phyloP scores from a whole-genome alignment of 306 rosid species.

The Dryas octopetala region DNA sequence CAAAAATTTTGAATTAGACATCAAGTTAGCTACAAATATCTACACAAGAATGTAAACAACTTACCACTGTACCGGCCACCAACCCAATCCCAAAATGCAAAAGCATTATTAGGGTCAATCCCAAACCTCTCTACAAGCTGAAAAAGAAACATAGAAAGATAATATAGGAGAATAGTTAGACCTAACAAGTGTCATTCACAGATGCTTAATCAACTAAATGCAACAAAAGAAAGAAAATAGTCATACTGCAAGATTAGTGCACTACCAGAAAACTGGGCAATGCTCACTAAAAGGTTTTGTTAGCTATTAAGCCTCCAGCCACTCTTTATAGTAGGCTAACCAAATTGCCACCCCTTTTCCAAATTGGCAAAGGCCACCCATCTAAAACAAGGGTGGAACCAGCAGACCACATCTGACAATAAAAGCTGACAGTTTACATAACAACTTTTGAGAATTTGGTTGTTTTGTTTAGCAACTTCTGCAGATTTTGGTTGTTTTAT shows the following conservation, averaged over 20 bases:
- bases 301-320: too few species aligned
- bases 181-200: background rate
- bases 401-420: too few species aligned
- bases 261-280: too few species aligned
- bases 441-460: too few species aligned
- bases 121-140: conserved; percentile 98
- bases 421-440: too few species aligned
- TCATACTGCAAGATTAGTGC: conserved; percentile 80
- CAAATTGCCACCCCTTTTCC: too few species aligned
- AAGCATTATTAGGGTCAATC: conserved; percentile 93
- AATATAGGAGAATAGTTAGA: background rate
- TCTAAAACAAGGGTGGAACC: too few species aligned
- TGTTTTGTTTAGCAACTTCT: too few species aligned
- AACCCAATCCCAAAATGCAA: conserved; percentile 99
- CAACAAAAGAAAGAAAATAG: conserved; percentile 21
- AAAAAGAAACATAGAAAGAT: conserved; percentile 28
- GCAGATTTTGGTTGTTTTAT: too few species aligned
- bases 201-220: conserved; percentile 19
- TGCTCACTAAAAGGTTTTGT: too few species aligned
- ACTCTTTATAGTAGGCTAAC: too few species aligned
- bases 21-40: background rate
- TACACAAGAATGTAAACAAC: conserved; percentile 1
- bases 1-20: conserved; percentile 29
- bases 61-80: conserved; percentile 97
- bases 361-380: too few species aligned